Evolutionary conservation across 345 rosid species (phyloP).

Genomic region (Gossypioides kirkii): DNA sequence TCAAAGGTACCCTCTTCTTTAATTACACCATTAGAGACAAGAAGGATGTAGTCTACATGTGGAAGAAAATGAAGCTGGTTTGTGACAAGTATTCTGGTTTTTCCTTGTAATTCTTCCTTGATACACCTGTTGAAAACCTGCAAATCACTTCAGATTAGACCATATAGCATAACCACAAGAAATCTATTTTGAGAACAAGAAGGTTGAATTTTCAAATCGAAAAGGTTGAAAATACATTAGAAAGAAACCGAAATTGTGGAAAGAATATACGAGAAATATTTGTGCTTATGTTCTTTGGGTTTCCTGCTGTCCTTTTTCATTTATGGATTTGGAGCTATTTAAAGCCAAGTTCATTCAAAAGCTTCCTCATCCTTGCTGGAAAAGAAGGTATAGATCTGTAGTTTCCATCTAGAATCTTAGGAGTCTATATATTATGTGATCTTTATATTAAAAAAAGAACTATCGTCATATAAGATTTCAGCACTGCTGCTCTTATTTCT

Average conservation of each 20-base stretch:
- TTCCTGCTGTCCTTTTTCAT: not conserved
- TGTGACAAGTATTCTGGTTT: constrained; percentile 86
- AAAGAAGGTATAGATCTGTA: not conserved
- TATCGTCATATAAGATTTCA: not conserved
- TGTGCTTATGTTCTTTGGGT: not conserved
- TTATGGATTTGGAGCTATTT: not conserved
- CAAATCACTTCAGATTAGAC: constrained; percentile 9
- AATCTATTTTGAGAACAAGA: not conserved
- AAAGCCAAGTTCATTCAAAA: not conserved
- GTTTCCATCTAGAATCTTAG: not conserved
- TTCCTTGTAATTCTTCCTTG: constrained; percentile 65
- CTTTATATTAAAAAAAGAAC: not conserved
- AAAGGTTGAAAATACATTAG: not conserved
- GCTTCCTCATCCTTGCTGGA: not conserved
- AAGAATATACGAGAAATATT: not conserved
- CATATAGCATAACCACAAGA: not conserved
- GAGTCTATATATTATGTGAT: not conserved
- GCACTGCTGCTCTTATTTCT: not conserved
- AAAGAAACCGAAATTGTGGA: not conserved
- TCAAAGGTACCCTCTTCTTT: constrained; percentile 88
- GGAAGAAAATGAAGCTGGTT: constrained; percentile 98
- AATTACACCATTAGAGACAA: constrained; percentile 71
- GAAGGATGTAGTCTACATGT: constrained; percentile 68
- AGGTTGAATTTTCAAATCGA: not conserved
- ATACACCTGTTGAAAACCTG: constrained; percentile 93